phyloP scores from a whole-genome alignment of 106 monocot genomes.

The Dendrobium huoshanense region DNA sequence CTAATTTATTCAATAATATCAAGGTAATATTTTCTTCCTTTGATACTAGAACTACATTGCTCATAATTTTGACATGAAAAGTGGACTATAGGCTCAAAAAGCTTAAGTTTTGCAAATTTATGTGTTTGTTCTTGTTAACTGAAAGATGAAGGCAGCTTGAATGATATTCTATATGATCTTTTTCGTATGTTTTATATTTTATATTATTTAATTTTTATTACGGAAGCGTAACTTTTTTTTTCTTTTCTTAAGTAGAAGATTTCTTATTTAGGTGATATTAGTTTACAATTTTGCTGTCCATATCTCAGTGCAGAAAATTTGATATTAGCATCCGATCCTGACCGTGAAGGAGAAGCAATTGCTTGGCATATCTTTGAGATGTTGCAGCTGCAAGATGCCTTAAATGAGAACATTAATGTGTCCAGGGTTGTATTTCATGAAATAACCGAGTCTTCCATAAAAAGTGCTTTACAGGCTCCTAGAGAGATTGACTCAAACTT shows the following conservation, averaged over 20 bases:
- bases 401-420: constrained; percentile 53
- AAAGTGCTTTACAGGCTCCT: constrained; percentile 67
- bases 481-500: constrained; percentile 72
- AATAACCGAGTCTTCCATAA: constrained; percentile 85
- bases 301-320: constrained; percentile 74
- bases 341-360: constrained; percentile 99
- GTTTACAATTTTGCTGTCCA: not conserved
- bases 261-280: not conserved
- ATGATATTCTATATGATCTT: not conserved
- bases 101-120: not conserved
- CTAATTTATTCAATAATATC: not conserved
- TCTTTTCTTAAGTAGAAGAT: not conserved
- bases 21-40: not conserved
- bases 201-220: not conserved
- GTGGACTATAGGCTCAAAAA: not conserved
- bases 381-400: constrained; percentile 86
- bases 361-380: constrained; percentile 97
- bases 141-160: not conserved
- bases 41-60: not conserved
- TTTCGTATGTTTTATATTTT: not conserved
- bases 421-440: constrained; percentile 93
- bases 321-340: constrained; percentile 95
- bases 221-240: not conserved
- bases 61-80: not conserved
- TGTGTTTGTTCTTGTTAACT: not conserved